Conservation (phyloP, 2,329 filamentous ascomycete genomes). For the Stagonosporopsis rhizophila region DNA sequence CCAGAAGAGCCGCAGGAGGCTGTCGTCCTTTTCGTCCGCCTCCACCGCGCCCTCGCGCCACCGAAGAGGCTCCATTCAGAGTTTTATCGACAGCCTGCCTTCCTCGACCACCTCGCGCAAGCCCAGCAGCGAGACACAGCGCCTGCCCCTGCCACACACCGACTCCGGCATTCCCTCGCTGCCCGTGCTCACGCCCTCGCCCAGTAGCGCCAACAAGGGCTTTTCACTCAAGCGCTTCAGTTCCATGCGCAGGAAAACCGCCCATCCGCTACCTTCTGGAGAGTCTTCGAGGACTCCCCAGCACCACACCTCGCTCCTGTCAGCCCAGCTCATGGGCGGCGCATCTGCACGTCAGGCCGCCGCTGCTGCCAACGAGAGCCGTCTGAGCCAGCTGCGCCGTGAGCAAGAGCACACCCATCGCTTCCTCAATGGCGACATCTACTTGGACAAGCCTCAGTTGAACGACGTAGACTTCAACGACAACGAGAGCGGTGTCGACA, state of each 20-base stretch:
- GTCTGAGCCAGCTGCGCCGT: constrained; percentile 35
- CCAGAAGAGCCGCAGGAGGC: constrained; percentile 43
- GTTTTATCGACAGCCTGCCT: constrained; percentile 34
- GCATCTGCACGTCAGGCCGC: constrained; percentile 46
- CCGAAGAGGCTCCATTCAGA: constrained; percentile 41
- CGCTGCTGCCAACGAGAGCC: constrained; percentile 46
- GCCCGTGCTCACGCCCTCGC: constrained; percentile 18
- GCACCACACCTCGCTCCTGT: constrained; percentile 13
- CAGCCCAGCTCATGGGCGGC: constrained; percentile 31
- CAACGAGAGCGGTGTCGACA: constrained; percentile 48
- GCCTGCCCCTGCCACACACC: constrained; percentile 39
- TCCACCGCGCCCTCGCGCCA: constrained; percentile 26
- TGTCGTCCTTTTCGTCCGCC: constrained; percentile 42
- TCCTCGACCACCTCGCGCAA: constrained; percentile 28
- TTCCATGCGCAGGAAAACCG: constrained; percentile 42
- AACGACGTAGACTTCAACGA: constrained; percentile 43
- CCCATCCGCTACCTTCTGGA: constrained; percentile 37
- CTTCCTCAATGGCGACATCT: constrained; percentile 39
- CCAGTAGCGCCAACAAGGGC: constrained; percentile 26
- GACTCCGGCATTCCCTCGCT: constrained; percentile 42
- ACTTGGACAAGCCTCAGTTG: constrained; percentile 22
- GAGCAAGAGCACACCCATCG: constrained; percentile 45
- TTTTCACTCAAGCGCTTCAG: constrained; percentile 40
- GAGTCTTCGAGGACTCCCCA: constrained; percentile 20
- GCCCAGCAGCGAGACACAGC: constrained; percentile 31